Base-by-base conservation (phyloP, 2,329 filamentous ascomycete genomes). In the Zelopaecilomyces penicillatus region DNA sequence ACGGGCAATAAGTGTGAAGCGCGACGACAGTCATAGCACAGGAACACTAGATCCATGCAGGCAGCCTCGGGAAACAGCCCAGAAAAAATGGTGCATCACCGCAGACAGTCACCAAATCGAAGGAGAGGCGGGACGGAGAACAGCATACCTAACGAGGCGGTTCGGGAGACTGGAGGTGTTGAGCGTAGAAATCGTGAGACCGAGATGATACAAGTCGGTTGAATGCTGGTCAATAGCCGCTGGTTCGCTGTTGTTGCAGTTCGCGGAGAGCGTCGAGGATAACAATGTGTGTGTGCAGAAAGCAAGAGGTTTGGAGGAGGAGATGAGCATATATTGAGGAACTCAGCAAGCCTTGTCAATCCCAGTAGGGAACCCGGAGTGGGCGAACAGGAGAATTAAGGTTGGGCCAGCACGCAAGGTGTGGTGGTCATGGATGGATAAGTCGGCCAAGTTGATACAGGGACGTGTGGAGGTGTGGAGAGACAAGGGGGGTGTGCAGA, bases 41-140 rank as follows among this genome's bases (percentile, higher is more conserved):
- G 50, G 46, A 45, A 53, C 57, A 54, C 57, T 59, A 57, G 57
- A 54, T 55, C 57, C 57, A 58, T 58, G 57, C 57, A 52, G 51
- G 55, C 54, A 52, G 52, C 55, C 52, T 59, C 55, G 55, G 55
- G 51, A 49, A 50, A 51, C 52, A 52, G 53, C 46, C 51, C 55
- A 50, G 52, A 52, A 53, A 50, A 46, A 50, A 57, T 53, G 54
- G 55, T 57, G 46, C 50, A 44, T 50, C 50, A 43, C 41, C 43
- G 43, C 39, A 45, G 31, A 39, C 39, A 52, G 45, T 51, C 44
- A 44, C 36, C 43, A 49, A 44, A 49, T 43, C 43, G 35, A 43
- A 51, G 45, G 48, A 47, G 50, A 56, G 49, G 48, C 49, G 52
- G 57, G 50, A 51, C 48, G 50, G 50, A 54, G 42, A 49, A 46